Percentiles rank a stretch among this genome's conserved stretches.
Evolutionary conservation across 768 basidiomycete genomes (phyloP).

Genomic region (Lentinula sp.): DNA sequence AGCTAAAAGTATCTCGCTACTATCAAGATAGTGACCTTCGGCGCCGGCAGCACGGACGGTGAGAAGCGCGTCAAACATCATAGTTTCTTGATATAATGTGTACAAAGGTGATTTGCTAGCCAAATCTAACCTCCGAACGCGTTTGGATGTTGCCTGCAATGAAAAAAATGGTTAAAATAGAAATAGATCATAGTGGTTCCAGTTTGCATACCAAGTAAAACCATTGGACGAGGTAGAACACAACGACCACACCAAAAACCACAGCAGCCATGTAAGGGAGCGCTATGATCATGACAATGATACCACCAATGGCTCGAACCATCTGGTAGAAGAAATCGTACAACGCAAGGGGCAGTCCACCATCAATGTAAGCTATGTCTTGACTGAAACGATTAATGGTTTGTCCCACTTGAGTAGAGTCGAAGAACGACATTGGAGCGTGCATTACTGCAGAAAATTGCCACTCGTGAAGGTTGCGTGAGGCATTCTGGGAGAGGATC

Average conservation of each 20-base stretch:
- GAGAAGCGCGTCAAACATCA: conserved; percentile 24
- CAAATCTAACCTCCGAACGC: conserved; percentile 9
- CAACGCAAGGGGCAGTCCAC: conserved; percentile 31
- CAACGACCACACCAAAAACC: conserved; percentile 32
- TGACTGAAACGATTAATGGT: conserved; percentile 45
- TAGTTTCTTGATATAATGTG: conserved; percentile 22
- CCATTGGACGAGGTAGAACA: conserved; percentile 31
- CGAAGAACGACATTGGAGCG: conserved; percentile 60
- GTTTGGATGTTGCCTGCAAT: conserved; percentile 53
- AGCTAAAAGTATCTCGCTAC: conserved; percentile 5
- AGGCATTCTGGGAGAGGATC: conserved; percentile 8
- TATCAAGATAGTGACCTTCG: conserved; percentile 36
- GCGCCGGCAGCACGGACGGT: conserved; percentile 64
- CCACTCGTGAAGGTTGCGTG: conserved; percentile 9
- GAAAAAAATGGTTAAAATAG: conserved; percentile 52
- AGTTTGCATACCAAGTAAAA: conserved; percentile 19
- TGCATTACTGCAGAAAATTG: conserved; percentile 43
- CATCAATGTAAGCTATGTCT: conserved; percentile 31
- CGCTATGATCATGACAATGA: conserved; percentile 48
- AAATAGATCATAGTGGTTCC: conserved; percentile 14
- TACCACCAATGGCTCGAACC: conserved; percentile 40
- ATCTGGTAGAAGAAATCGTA: conserved; percentile 44
- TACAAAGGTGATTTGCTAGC: conserved; percentile 35
- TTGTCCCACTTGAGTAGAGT: conserved; percentile 31
- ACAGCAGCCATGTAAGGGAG: conserved; percentile 55